These are phyloP conservation scores for Mariannaea elegans DNA, from an alignment of 2,329 filamentous ascomycete genomes.

Conservation along the genomic window DNA sequence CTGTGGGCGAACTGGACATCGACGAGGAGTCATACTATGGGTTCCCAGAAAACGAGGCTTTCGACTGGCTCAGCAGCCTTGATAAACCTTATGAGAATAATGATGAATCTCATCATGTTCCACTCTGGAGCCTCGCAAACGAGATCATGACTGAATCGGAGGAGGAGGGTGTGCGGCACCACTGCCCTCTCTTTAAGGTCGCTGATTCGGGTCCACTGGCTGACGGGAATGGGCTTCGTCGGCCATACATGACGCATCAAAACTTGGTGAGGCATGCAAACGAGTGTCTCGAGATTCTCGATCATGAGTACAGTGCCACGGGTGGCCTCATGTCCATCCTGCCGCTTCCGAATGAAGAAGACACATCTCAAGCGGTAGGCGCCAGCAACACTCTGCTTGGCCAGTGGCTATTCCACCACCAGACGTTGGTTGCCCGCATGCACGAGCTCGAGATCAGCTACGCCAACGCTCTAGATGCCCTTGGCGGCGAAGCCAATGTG, in stretches of 20 bases:
- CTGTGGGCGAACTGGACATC: constrained; percentile 20
- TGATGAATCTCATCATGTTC: constrained; percentile 56
- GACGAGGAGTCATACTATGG: constrained; percentile 39
- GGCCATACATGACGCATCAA: constrained; percentile 57
- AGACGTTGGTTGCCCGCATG: constrained; percentile 62
- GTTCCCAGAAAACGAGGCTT: constrained; percentile 58
- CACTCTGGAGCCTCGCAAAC: constrained; percentile 58
- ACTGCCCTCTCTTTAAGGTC: constrained; percentile 54
- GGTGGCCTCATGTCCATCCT: constrained; percentile 66
- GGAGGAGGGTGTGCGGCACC: constrained; percentile 50
- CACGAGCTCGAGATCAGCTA: constrained; percentile 66
- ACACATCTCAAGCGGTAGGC: constrained; percentile 48
- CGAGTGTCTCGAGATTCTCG: constrained; percentile 65
- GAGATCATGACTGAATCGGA: constrained; percentile 55
- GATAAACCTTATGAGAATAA: constrained; percentile 57
- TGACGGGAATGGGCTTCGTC: constrained; percentile 27
- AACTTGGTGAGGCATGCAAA: constrained; percentile 66
- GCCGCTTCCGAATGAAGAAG: constrained; percentile 47
- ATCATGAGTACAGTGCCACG: constrained; percentile 65
- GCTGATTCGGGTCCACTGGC: constrained; percentile 29
- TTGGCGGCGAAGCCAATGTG: constrained; percentile 59
- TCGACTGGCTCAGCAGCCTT: constrained; percentile 66
- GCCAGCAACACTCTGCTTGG: constrained; percentile 64
- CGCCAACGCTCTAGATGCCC: constrained; percentile 58
- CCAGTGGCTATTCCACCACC: constrained; percentile 64